Base-by-base conservation (phyloP, 2,329 filamentous ascomycete species). In the Grosmannia huntii region DNA sequence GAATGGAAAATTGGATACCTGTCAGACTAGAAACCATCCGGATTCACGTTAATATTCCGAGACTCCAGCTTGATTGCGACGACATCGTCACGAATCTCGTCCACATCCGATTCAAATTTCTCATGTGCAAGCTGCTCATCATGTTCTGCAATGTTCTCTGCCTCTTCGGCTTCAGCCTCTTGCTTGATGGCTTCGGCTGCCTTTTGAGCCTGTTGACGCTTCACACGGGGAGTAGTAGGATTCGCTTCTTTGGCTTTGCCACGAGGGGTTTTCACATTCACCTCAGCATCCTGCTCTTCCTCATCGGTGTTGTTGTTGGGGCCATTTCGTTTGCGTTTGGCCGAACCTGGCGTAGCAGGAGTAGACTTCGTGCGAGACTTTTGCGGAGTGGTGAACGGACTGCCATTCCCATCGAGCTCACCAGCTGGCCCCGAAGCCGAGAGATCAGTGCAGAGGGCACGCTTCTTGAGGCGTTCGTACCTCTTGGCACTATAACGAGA, bases 381-480 rank as follows among this genome's bases (percentile, higher is more conserved):
- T 3, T 23, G 12, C 1, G 57, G 52, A 11, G 56, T 51, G 9
- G 36, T 16, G 23, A 23, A 19, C 11, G 21, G 31, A 7, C 27
- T 44, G 4, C n/a, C 2, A 2, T 9, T 33, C 9, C 44, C 33
- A 16, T 23, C 23, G 27, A 23, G 5, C 5, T 19, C 25, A 11
- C 28, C 44, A 4, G 44, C 33, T 23, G 6, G 44, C 0, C 27
- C 19, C 3, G 21, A 19, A 21, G 9, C 7, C 2, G 38, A 36
- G 7, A 56, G 33, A 21, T 59, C 23, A 12, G 14, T 28, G 44
- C 51, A 31, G 25, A 57, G 46, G 1, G 60, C 60, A 14, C 50
- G 46, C 50, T 62, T 60, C 53, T 60, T 74, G 66, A 88, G 76
- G 36, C 84, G 79, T 68, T 85, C 82, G 65, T 85, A 87, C 64